Percentiles rank a stretch among this genome's conserved stretches.
phyloP scores from a whole-genome alignment of 176 grass and related monocot species.

The Pontederia crassipes region DNA sequence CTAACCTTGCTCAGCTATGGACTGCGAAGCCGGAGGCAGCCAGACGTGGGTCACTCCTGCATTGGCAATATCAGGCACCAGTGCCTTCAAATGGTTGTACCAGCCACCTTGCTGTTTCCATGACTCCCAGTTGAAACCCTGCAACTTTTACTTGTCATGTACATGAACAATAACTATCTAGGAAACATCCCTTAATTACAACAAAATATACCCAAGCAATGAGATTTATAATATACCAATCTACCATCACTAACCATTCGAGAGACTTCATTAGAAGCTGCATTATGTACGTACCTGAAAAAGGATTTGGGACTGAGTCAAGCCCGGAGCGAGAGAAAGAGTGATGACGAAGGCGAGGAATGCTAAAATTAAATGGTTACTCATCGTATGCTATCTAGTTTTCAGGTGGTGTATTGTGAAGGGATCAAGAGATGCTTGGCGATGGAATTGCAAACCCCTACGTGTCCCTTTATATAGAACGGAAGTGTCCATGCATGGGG shows the following conservation, averaged over 20 bases:
- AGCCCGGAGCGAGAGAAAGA: not conserved
- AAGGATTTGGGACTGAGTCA: not conserved
- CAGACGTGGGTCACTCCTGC: not conserved
- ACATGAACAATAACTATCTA: not conserved
- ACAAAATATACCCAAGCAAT: too few relatives aligned
- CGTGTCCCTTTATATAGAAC: too few relatives aligned
- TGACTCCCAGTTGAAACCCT: slow-evolving; percentile 3
- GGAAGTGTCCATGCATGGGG: too few relatives aligned
- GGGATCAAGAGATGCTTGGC: too few relatives aligned
- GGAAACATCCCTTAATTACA: too few relatives aligned
- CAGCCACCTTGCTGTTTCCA: not conserved
- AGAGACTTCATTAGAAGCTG: too few relatives aligned
- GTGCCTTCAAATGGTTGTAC: not conserved
- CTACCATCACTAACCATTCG: too few relatives aligned
- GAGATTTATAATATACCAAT: too few relatives aligned
- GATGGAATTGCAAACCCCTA: too few relatives aligned
- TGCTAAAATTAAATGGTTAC: too few relatives aligned
- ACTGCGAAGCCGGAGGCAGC: not conserved
- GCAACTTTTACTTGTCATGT: not conserved
- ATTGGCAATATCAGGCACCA: not conserved
- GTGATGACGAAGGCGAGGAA: not conserved
- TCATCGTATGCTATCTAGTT: too few relatives aligned
- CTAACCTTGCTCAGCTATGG: not conserved
- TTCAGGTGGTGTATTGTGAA: too few relatives aligned
- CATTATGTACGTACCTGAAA: not conserved